phyloP scores from a whole-genome alignment of 2,329 filamentous ascomycete species.

The Exophiala calicioides region DNA sequence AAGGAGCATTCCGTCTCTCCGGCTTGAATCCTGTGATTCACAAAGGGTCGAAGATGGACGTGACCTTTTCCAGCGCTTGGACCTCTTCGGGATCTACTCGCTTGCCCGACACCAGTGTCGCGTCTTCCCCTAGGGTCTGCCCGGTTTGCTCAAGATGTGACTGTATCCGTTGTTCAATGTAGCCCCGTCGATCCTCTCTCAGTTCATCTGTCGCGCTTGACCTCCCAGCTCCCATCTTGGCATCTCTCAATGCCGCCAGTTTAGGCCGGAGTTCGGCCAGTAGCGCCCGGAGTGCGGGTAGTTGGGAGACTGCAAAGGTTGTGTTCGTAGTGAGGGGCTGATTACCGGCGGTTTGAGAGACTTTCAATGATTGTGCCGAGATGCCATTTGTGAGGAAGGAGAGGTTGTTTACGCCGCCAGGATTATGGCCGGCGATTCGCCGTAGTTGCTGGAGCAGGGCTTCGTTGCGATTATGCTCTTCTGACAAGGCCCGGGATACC shows the following conservation, averaged over 20 bases:
- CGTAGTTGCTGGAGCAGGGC: constrained; percentile 67
- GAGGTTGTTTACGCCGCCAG: constrained; percentile 42
- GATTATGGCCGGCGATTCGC: constrained; percentile 48
- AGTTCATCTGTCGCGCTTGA: constrained; percentile 53
- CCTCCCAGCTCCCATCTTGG: constrained; percentile 35
- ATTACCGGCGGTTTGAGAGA: constrained; percentile 42
- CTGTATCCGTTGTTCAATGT: constrained; percentile 78
- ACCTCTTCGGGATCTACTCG: constrained; percentile 28
- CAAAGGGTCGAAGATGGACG: constrained; percentile 31
- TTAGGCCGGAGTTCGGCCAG: constrained; percentile 68
- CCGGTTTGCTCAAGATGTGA: constrained; percentile 68
- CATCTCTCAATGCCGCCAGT: constrained; percentile 48
- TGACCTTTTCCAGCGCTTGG: constrained; percentile 31
- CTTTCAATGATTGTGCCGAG: constrained; percentile 49
- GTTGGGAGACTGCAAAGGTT: constrained; percentile 76
- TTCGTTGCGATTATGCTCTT: constrained; percentile 72
- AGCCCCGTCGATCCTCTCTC: constrained; percentile 71
- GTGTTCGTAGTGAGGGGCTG: constrained; percentile 50
- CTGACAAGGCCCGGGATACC: constrained; percentile 67
- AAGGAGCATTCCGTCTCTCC: background rate
- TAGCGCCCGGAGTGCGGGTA: constrained; percentile 74
- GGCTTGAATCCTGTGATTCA: background rate
- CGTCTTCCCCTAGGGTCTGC: constrained; percentile 14
- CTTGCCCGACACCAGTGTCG: constrained; percentile 19
- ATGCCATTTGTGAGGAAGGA: constrained; percentile 58